A percentile compares a stretch with the other conserved stretches of the same genome.
Conservation (phyloP, 139 green algal genomes). For the Medakamo hakoo region DNA sequence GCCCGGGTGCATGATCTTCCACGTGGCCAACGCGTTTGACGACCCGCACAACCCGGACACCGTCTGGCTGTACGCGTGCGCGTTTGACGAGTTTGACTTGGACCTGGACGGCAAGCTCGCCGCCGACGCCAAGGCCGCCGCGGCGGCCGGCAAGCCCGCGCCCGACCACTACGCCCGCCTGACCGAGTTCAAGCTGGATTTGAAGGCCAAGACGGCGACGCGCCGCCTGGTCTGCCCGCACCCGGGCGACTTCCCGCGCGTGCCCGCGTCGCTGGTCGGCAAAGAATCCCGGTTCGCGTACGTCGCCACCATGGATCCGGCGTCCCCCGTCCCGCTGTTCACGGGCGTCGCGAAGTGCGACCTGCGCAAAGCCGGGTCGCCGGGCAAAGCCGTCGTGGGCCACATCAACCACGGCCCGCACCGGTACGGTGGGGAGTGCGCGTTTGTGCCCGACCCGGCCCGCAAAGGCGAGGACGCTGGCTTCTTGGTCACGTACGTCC, state of each 20-base stretch:
- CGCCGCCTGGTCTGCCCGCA: constrained; percentile 11
- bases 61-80: constrained; percentile 16
- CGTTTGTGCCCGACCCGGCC: constrained; percentile 38
- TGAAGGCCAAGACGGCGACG: constrained; percentile 16
- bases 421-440: constrained; percentile 39
- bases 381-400: constrained; percentile 10
- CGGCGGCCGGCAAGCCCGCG: too few relatives aligned
- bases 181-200: constrained; percentile 22
- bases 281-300: constrained; percentile 8
- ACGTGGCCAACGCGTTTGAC: constrained; percentile 39
- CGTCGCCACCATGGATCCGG: constrained; percentile 7
- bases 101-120: neutral
- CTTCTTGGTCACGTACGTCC: constrained; percentile 51
- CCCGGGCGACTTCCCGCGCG: constrained; percentile 41
- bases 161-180: neutral
- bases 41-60: constrained; percentile 9
- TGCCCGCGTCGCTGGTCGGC: constrained; percentile 1
- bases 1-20: constrained; percentile 15
- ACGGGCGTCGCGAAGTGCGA: neutral
- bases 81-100: constrained; percentile 12
- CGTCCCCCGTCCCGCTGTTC: neutral
- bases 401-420: constrained; percentile 21
- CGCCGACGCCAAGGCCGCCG: too few relatives aligned
- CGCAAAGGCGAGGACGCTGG: constrained; percentile 45
- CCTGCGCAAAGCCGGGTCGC: neutral